Evolutionary conservation across 768 basidiomycete species (phyloP).

Genomic region (Podaxis sp.): DNA sequence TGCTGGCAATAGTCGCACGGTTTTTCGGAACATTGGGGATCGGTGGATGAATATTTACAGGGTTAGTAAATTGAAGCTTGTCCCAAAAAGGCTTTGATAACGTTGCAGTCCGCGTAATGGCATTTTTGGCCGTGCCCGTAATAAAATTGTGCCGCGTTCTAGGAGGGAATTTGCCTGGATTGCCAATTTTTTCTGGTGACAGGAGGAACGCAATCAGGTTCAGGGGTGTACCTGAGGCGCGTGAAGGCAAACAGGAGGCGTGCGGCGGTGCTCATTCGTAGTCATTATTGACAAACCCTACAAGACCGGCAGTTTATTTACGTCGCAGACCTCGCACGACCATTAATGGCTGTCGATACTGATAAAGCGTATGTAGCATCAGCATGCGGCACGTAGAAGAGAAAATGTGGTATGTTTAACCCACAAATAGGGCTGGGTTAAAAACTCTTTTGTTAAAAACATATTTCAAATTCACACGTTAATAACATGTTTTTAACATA

Average conservation of each 20-base stretch:
- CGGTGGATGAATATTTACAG: background rate
- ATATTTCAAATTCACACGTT: too few species aligned
- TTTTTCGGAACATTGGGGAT: background rate
- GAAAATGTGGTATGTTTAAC: background rate
- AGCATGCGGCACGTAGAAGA: background rate
- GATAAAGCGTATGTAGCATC: background rate
- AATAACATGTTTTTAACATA: too few species aligned
- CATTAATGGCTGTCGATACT: background rate
- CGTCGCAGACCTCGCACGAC: background rate
- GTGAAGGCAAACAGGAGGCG: too few species aligned
- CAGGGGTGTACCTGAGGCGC: background rate
- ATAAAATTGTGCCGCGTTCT: background rate
- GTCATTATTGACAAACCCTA: background rate
- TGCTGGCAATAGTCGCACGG: background rate
- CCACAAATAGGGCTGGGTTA: too few species aligned
- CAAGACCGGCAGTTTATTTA: background rate
- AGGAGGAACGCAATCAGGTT: background rate
- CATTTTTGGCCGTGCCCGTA: background rate
- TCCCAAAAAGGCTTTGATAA: background rate
- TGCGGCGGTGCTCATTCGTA: background rate
- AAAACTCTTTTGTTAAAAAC: too few species aligned
- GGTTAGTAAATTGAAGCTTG: background rate
- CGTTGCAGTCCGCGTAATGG: background rate
- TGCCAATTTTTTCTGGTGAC: background rate
- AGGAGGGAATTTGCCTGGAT: background rate